Conservation (phyloP, 768 basidiomycete species). For the Lentinula lateritia region DNA sequence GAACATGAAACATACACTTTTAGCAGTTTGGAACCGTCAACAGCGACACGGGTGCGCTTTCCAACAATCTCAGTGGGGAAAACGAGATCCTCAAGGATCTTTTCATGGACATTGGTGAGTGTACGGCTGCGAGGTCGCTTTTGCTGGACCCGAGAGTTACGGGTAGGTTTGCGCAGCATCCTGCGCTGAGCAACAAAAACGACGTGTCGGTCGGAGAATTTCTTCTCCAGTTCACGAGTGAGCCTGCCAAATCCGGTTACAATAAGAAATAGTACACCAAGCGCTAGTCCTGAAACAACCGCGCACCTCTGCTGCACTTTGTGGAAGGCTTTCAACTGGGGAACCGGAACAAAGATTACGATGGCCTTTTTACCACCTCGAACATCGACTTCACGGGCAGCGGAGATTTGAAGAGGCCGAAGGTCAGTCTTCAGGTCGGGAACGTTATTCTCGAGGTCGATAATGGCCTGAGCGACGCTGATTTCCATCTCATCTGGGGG, state of each 20-base stretch:
- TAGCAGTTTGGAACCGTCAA: constrained; percentile 92
- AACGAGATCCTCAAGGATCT: constrained; percentile 97
- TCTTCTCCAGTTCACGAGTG: constrained; percentile 99
- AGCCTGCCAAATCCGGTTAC: constrained; percentile 49
- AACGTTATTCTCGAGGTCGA: constrained; percentile 98
- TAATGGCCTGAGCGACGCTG: constrained; percentile 87
- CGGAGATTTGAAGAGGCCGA: constrained; percentile 92
- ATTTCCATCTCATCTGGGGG: constrained; percentile 90
- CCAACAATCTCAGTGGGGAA: constrained; percentile 99
- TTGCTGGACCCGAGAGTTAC: constrained; percentile 88
- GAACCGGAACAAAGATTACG: constrained; percentile 95
- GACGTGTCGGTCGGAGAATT: constrained; percentile 99
- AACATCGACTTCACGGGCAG: constrained; percentile 98
- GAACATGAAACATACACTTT: constrained; percentile 77
- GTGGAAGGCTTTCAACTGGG: constrained; percentile 97
- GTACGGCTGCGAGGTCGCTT: constrained; percentile 97
- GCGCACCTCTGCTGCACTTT: constrained; percentile 92
- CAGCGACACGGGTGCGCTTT: constrained; percentile 91
- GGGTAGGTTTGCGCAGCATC: constrained; percentile 96
- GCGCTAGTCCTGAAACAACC: not conserved
- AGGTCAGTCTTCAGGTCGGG: constrained; percentile 98
- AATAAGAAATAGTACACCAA: not conserved
- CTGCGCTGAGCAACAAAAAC: constrained; percentile 98
- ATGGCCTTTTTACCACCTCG: constrained; percentile 99
- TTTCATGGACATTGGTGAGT: constrained; percentile 95